A percentile compares a stretch with the other conserved stretches of the same genome.
phyloP scores from a whole-genome alignment of 371 early-diverging fungal species.

The Nematocida ironsii region DNA sequence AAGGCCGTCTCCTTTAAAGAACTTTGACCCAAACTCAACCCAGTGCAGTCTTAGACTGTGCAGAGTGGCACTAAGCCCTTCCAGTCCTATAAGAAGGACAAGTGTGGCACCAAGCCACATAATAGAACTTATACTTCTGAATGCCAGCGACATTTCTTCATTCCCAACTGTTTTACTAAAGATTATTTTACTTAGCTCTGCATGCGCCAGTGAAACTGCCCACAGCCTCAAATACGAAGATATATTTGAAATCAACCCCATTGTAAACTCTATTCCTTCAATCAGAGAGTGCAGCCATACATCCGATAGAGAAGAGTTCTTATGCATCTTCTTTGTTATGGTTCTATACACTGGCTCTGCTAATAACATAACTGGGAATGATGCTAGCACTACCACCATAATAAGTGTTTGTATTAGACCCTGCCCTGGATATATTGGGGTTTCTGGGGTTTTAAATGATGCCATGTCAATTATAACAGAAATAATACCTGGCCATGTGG shows the following conservation, averaged over 20 bases:
- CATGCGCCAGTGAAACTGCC: conserved; percentile 98
- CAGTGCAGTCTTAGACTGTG: conserved; percentile 98
- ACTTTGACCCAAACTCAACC: conserved; percentile 98
- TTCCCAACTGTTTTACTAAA: conserved; percentile 86
- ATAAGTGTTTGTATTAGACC: conserved; percentile 78
- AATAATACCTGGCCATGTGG: conserved; percentile 84
- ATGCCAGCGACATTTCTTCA: conserved; percentile 68
- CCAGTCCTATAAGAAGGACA: conserved; percentile 85
- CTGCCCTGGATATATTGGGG: conserved; percentile 71
- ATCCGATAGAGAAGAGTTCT: conserved; percentile 64
- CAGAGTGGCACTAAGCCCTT: conserved; percentile 93
- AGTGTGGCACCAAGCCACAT: conserved; percentile 73
- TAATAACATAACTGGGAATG: conserved; percentile 96
- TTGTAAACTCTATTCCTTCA: conserved; percentile 97
- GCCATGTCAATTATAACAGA: conserved; percentile 93
- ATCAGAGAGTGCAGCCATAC: conserved; percentile 80
- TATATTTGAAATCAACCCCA: conserved; percentile 94
- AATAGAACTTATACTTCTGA: conserved; percentile 75
- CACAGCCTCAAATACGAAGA: conserved; percentile 97
- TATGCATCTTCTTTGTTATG: conserved; percentile 27
- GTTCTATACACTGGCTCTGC: conserved; percentile 75
- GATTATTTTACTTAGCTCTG: conserved; percentile 91
- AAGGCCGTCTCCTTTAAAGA: conserved; percentile 81
- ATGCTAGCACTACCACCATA: conserved; percentile 78
- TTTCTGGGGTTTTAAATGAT: conserved; percentile 77